phyloP scores from a whole-genome alignment of 306 rosid genomes.

The Morella rubra region DNA sequence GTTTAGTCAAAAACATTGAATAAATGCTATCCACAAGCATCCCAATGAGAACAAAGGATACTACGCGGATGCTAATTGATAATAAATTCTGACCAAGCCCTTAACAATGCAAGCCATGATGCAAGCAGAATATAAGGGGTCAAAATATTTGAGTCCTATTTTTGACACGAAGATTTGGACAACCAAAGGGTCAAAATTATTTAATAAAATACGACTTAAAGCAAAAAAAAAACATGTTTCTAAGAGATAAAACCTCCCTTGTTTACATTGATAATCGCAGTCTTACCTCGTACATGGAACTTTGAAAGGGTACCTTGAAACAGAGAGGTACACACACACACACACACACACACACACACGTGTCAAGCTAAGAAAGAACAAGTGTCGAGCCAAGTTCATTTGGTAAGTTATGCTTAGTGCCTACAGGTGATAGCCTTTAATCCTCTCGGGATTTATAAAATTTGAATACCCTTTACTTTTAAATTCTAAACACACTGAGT shows the following conservation, averaged over 20 bases:
- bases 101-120: neutral
- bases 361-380: no score
- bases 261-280: neutral
- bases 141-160: neutral
- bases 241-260: neutral
- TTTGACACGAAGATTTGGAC: neutral
- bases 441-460: no score
- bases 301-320: neutral
- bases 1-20: neutral
- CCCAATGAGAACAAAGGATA: neutral
- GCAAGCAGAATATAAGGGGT: neutral
- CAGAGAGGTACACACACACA: neutral
- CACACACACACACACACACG: no score
- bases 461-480: no score
- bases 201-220: neutral
- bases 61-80: neutral
- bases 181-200: neutral
- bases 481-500: no score
- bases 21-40: neutral
- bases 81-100: conserved; percentile 22
- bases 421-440: no score
- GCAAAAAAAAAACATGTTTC: no score
- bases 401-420: no score
- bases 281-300: neutral
- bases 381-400: no score